phyloP scores from a whole-genome alignment of 495 filamentous ascomycete species.

The Geopyxis carbonaria region DNA sequence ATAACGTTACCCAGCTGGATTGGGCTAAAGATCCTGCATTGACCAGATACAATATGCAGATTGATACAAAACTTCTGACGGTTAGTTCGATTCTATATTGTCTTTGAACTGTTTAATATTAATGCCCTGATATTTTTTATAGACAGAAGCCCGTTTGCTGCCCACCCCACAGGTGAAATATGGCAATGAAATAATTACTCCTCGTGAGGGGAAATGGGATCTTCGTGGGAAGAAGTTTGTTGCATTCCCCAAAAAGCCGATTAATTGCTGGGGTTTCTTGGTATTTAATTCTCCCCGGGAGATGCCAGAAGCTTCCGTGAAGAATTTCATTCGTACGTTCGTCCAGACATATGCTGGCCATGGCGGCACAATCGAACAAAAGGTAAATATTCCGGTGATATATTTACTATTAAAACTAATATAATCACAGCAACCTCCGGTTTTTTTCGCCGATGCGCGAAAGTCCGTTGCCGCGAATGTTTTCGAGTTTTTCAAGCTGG shows the following conservation, averaged over 20 bases:
- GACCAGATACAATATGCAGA: conserved; percentile 46
- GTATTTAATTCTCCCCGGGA: conserved; percentile 27
- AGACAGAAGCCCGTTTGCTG: conserved; percentile 54
- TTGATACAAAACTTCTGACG: conserved; percentile 42
- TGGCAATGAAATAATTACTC: conserved; percentile 24
- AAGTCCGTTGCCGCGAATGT: conserved; percentile 33
- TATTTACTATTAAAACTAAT: neutral
- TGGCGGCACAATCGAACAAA: conserved; percentile 44
- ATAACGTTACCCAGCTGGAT: conserved; percentile 47
- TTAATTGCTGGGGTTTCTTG: conserved; percentile 57
- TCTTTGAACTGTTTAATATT: conserved; percentile 2
- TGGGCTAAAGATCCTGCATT: conserved; percentile 51
- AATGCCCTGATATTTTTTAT: too few species aligned
- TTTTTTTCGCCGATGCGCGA: conserved; percentile 24
- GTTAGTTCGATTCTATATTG: conserved; percentile 22
- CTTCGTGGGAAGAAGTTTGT: conserved; percentile 62
- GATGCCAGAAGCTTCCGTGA: conserved; percentile 29
- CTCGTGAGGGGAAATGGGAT: conserved; percentile 57
- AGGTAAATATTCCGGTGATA: conserved; percentile 25
- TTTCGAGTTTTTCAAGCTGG: conserved; percentile 34
- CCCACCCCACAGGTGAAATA: conserved; percentile 53
- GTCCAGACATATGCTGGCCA: conserved; percentile 46
- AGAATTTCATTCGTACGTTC: conserved; percentile 44
- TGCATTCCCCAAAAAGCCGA: conserved; percentile 30
- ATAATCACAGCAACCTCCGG: conserved; percentile 13